These are phyloP conservation scores for Fusarium sp. DNA, from an alignment of 2,329 filamentous ascomycete genomes.

Conservation along the genomic window DNA sequence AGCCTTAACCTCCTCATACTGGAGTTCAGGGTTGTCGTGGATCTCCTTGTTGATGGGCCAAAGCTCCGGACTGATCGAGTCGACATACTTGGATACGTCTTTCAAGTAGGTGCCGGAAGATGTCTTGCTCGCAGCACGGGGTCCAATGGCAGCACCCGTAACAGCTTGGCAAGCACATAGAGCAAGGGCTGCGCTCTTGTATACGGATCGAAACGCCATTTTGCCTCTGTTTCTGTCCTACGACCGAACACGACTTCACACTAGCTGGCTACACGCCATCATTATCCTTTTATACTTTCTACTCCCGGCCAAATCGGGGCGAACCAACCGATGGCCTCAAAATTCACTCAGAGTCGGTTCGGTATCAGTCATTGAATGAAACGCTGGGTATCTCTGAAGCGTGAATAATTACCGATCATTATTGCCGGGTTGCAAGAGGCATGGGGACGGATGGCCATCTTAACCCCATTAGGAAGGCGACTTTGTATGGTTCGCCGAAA, in stretches of 20 bases:
- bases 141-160: background rate
- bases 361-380: background rate
- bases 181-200: background rate
- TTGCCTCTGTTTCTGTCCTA: background rate
- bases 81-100: background rate
- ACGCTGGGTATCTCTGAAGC: background rate
- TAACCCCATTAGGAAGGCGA: background rate
- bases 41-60: conserved; percentile 55
- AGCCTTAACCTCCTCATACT: conserved; percentile 58
- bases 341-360: background rate
- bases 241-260: background rate
- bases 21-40: conserved; percentile 60
- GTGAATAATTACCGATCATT: background rate
- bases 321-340: too few relatives aligned
- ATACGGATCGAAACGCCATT: background rate
- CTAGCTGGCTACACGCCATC: background rate
- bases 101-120: background rate
- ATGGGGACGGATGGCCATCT: background rate
- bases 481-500: too few relatives aligned
- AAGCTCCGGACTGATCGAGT: conserved; percentile 5
- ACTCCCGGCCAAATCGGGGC: background rate
- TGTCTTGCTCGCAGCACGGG: background rate
- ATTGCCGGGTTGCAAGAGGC: background rate
- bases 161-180: background rate
- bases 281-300: background rate